Conservation (phyloP, 257 asterid genomes). For the Ajuga chamaepitys region DNA sequence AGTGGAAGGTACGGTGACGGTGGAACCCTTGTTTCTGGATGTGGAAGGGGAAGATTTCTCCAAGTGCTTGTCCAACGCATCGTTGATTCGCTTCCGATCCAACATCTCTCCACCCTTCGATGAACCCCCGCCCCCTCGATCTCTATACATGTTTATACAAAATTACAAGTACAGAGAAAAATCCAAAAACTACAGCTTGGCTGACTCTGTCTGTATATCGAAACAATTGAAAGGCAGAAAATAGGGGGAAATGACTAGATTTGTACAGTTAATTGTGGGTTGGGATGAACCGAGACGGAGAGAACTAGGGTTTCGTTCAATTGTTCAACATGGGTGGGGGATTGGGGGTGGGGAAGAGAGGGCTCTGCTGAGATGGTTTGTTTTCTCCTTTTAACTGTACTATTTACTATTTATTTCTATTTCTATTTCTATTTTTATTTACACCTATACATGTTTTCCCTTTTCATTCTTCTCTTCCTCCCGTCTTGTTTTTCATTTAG, state of each 20-base stretch:
- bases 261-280: slow-evolving; percentile 6
- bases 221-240: not conserved
- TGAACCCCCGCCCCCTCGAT: slow-evolving; percentile 67
- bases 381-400: slow-evolving; percentile 9
- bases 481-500: no score
- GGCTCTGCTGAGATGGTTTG: slow-evolving; percentile 5
- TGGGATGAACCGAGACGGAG: slow-evolving; percentile 17
- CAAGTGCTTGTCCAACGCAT: slow-evolving; percentile 83
- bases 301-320: slow-evolving; percentile 35
- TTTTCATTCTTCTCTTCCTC: no score
- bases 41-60: slow-evolving; percentile 90
- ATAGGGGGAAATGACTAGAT: slow-evolving; percentile 5
- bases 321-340: slow-evolving; percentile 2
- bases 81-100: slow-evolving; percentile 98
- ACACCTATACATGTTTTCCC: not conserved
- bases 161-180: not conserved
- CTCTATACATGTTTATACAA: slow-evolving; percentile 51
- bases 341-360: slow-evolving; percentile 6
- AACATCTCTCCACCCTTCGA: slow-evolving; percentile 74
- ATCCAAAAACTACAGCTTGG: slow-evolving; percentile 5
- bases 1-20: slow-evolving; percentile 48
- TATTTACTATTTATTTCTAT: not conserved
- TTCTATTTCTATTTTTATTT: not conserved
- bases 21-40: slow-evolving; percentile 62
- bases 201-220: not conserved